Conservation (phyloP, 352 stramenopile genomes). For the Pythium periplocum region DNA sequence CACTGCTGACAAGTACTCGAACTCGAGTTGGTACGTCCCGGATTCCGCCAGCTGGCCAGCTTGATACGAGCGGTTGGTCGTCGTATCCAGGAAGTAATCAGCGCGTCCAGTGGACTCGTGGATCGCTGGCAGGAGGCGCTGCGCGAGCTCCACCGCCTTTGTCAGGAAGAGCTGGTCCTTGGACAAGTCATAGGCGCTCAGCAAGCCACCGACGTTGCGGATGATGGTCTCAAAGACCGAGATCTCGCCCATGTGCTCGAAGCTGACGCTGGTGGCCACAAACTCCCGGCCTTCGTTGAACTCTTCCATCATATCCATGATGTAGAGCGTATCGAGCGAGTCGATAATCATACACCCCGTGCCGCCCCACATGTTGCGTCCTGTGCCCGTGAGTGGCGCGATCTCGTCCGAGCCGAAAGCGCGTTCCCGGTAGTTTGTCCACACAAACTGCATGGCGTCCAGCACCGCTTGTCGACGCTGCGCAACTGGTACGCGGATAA, state of each 20-base stretch:
- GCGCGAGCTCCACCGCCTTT: constrained; percentile 91
- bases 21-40: constrained; percentile 84
- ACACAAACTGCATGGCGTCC: constrained; percentile 77
- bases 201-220: constrained; percentile 95
- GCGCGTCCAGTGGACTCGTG: constrained; percentile 87
- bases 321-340: constrained; percentile 95
- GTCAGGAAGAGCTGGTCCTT: constrained; percentile 84
- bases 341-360: constrained; percentile 93
- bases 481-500: no score
- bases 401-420: constrained; percentile 97
- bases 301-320: constrained; percentile 92
- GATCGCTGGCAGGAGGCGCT: constrained; percentile 88
- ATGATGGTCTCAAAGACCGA: constrained; percentile 99
- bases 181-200: constrained; percentile 94
- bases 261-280: constrained; percentile 73
- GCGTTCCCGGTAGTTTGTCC: constrained; percentile 90
- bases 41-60: constrained; percentile 44
- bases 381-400: constrained; percentile 59
- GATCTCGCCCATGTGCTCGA: constrained; percentile 78
- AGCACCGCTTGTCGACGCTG: constrained; percentile 33
- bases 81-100: constrained; percentile 84
- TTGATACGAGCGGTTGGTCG: constrained; percentile 56
- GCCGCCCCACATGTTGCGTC: constrained; percentile 81
- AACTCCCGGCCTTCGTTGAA: constrained; percentile 89
- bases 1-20: constrained; percentile 68